Evolutionary conservation across 1,139 yeast genomes (phyloP).

Genomic region (Yamadazyma sp.): DNA sequence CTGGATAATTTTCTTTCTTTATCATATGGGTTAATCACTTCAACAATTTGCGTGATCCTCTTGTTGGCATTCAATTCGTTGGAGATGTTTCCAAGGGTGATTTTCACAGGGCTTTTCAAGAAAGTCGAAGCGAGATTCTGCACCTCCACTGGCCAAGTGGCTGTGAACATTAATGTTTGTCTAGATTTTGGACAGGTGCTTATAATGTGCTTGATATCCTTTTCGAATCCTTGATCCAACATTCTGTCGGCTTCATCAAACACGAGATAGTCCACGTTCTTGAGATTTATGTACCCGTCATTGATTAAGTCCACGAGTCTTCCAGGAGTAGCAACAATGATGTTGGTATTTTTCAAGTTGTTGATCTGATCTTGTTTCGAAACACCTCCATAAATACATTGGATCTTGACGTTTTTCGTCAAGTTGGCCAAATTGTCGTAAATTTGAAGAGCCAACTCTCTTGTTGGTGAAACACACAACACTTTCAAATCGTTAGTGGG

Average conservation of each 20-base stretch:
- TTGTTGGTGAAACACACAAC: constrained; percentile 89
- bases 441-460: constrained; percentile 94
- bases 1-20: constrained; percentile 78
- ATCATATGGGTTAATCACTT: constrained; percentile 80
- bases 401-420: constrained; percentile 68
- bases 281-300: constrained; percentile 79
- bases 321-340: constrained; percentile 97
- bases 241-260: constrained; percentile 98
- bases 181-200: constrained; percentile 50
- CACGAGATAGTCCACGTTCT: constrained; percentile 72
- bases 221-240: constrained; percentile 95
- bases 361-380: constrained; percentile 88
- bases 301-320: constrained; percentile 87
- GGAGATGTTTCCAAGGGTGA: constrained; percentile 84
- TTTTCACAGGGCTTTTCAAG: constrained; percentile 82
- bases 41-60: constrained; percentile 89
- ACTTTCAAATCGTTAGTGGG: constrained; percentile 62
- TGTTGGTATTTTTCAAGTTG: constrained; percentile 58
- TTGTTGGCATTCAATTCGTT: constrained; percentile 94
- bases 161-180: constrained; percentile 88
- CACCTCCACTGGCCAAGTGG: constrained; percentile 91
- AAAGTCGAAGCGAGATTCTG: constrained; percentile 88
- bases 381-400: constrained; percentile 96
- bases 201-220: constrained; percentile 85
- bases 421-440: constrained; percentile 77